Percentiles rank a stretch among this genome's conserved stretches.
phyloP scores from a whole-genome alignment of 257 asterid species.

The Nemophila menziesii region DNA sequence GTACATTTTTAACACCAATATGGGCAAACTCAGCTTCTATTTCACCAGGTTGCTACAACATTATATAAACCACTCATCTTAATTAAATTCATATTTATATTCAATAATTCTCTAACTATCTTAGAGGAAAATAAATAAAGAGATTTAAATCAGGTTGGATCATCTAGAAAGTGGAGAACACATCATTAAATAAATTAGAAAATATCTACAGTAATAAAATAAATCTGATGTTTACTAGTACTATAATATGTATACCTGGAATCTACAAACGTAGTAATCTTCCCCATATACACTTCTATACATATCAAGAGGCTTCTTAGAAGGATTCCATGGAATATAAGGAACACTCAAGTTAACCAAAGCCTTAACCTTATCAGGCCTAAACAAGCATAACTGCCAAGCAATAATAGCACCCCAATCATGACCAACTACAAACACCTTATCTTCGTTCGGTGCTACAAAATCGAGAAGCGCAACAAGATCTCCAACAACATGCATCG shows the following conservation, averaged over 20 bases:
- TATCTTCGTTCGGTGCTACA: slow-evolving; percentile 16
- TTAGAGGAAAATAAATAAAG: no score
- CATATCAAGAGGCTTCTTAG: slow-evolving; percentile 17
- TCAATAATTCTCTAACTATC: no score
- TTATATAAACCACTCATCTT: background rate
- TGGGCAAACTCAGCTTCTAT: slow-evolving; percentile 15
- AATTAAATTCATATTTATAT: no score
- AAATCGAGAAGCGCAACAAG: slow-evolving; percentile 27
- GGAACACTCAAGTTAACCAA: slow-evolving; percentile 33
- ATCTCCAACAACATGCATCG: slow-evolving; percentile 28
- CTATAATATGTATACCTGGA: no score
- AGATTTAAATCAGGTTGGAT: no score
- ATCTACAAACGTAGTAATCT: slow-evolving; percentile 39
- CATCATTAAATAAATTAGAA: no score
- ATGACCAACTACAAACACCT: slow-evolving; percentile 46
- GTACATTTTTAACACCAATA: slow-evolving; percentile 6
- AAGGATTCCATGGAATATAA: slow-evolving; percentile 25
- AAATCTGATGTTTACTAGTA: no score
- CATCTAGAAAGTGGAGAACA: no score
- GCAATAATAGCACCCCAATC: slow-evolving; percentile 45
- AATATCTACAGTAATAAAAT: no score
- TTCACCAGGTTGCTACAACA: slow-evolving; percentile 13
- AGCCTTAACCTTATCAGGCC: slow-evolving; percentile 38
- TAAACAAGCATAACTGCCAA: slow-evolving; percentile 32
- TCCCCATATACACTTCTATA: slow-evolving; percentile 27